Evolutionary conservation across 2,329 filamentous ascomycete genomes (phyloP).

Genomic region (Sarocladium kiliense): DNA sequence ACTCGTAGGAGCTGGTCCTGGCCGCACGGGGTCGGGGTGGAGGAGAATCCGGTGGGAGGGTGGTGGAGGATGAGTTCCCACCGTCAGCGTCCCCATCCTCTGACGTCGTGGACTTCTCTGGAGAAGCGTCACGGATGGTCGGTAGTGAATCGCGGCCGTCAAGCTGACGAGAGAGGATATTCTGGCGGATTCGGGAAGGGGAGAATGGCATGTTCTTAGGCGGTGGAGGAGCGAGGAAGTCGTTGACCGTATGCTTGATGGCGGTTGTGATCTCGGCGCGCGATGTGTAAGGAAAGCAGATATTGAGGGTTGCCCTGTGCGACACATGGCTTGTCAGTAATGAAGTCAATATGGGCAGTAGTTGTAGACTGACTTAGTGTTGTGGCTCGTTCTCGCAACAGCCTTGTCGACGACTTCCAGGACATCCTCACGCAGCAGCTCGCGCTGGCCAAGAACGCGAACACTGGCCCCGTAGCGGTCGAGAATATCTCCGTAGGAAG

Average conservation of each 20-base stretch:
- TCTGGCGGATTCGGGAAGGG: slow-evolving; percentile 79
- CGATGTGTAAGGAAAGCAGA: slow-evolving; percentile 97
- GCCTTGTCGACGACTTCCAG: slow-evolving; percentile 82
- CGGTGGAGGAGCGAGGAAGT: slow-evolving; percentile 71
- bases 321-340: background rate
- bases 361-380: slow-evolving; percentile 58
- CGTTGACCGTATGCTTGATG: slow-evolving; percentile 79
- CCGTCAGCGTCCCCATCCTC: slow-evolving; percentile 37
- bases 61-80: slow-evolving; percentile 56
- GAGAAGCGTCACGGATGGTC: slow-evolving; percentile 44
- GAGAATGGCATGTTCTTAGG: slow-evolving; percentile 71
- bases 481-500: slow-evolving; percentile 87
- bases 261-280: slow-evolving; percentile 91
- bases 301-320: slow-evolving; percentile 63
- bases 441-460: slow-evolving; percentile 76
- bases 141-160: slow-evolving; percentile 41
- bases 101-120: slow-evolving; percentile 27
- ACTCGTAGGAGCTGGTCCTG: slow-evolving; percentile 26
- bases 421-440: slow-evolving; percentile 81
- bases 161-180: slow-evolving; percentile 67
- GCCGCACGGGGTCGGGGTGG: slow-evolving; percentile 28
- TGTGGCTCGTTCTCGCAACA: slow-evolving; percentile 79
- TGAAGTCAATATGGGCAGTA: slow-evolving; percentile 11
- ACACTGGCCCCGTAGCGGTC: slow-evolving; percentile 89
- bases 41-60: slow-evolving; percentile 50